These are phyloP conservation scores for Yamadazyma sp. DNA, from an alignment of 1,139 yeast species.

Conservation along the genomic window DNA sequence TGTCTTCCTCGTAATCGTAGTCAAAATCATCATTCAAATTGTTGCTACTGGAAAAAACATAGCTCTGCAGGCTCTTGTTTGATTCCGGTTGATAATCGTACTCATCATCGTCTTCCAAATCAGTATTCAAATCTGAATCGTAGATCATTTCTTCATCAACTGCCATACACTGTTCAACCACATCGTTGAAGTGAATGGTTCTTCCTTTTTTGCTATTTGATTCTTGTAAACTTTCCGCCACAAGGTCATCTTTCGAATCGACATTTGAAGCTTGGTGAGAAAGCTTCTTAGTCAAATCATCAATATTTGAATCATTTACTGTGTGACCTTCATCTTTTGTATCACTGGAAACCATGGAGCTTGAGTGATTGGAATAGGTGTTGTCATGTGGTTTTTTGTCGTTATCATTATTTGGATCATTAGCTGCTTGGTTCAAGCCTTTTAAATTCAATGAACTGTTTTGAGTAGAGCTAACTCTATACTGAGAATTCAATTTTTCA, in stretches of 20 bases:
- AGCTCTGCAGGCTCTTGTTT: constrained; percentile 12
- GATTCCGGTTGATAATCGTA: constrained; percentile 17
- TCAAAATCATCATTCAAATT: constrained; percentile 13
- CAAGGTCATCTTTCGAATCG: constrained; percentile 5
- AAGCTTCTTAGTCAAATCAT: constrained; percentile 7
- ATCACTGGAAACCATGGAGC: neutral
- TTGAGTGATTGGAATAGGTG: too few species aligned
- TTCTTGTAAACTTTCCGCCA: neutral
- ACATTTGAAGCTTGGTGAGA: constrained; percentile 7
- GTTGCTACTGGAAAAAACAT: constrained; percentile 8
- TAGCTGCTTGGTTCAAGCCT: constrained; percentile 6
- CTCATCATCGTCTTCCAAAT: constrained; percentile 36
- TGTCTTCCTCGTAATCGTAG: constrained; percentile 29
- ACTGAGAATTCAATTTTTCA: constrained; percentile 61
- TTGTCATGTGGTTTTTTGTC: neutral
- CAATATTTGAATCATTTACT: constrained; percentile 6
- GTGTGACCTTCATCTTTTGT: neutral
- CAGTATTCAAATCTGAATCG: constrained; percentile 16
- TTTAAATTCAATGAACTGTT: constrained; percentile 18
- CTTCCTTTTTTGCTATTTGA: constrained; percentile 35
- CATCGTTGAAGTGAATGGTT: constrained; percentile 86
- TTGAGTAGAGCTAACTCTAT: constrained; percentile 25
- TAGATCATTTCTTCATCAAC: constrained; percentile 44
- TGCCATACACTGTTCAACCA: constrained; percentile 90
- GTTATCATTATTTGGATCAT: constrained; percentile 3